Conservation (phyloP, 352 stramenopile species). For the Pythium vanterpoolii region DNA sequence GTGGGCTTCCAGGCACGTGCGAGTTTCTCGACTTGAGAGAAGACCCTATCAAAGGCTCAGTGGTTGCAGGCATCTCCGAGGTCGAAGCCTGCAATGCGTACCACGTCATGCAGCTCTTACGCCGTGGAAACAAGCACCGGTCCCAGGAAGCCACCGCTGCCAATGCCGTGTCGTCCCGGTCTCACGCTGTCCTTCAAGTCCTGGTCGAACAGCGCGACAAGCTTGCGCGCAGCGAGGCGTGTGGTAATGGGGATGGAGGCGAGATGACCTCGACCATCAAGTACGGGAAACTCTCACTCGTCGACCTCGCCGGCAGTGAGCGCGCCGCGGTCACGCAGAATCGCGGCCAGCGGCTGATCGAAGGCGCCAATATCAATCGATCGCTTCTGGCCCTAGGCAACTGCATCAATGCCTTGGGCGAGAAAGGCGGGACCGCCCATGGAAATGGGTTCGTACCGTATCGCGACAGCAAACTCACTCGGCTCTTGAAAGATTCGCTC, state of each 20-base stretch:
- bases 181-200: constrained; percentile 87
- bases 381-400: constrained; percentile 90
- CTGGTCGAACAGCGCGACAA: constrained; percentile 72
- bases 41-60: constrained; percentile 80
- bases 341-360: constrained; percentile 71
- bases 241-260: constrained; percentile 14
- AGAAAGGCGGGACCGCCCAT: constrained; percentile 34
- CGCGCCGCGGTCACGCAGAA: constrained; percentile 89
- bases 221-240: constrained; percentile 19
- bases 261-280: constrained; percentile 40
- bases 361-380: constrained; percentile 93
- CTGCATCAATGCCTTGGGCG: constrained; percentile 91
- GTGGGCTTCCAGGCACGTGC: constrained; percentile 5
- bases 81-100: constrained; percentile 70
- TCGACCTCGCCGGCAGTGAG: constrained; percentile 91
- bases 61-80: constrained; percentile 85
- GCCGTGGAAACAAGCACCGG: constrained; percentile 81
- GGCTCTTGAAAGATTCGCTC: constrained; percentile 88
- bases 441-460: constrained; percentile 78
- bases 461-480: constrained; percentile 87
- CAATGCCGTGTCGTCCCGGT: constrained; percentile 87
- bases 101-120: constrained; percentile 87
- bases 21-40: constrained; percentile 81
- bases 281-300: constrained; percentile 87
- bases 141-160: constrained; percentile 87